Evolutionary conservation across 176 grass and related monocot species (phyloP), one percentile per base, ranked within the genome.

Genomic region (Ensete glaucum): DNA sequence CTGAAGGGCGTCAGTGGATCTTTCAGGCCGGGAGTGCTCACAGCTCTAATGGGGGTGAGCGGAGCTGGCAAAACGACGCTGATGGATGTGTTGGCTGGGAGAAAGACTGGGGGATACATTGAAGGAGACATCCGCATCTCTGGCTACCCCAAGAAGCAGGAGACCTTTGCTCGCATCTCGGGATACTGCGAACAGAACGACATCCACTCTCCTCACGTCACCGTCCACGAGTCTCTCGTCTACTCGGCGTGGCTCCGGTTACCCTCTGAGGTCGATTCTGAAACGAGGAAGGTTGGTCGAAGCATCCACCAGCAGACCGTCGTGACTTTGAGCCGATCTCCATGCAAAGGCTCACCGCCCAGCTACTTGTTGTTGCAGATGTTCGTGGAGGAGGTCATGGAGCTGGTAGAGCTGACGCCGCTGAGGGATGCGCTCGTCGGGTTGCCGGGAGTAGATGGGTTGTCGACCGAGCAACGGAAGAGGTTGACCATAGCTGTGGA

Each of bases 141-240:
- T 14, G 92, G 92, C 66, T 96, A 92, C 71, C 84, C 86, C 10
- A 92, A 96, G 76, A 92, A 89, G 34, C 92, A 96, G 67, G 89
- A 96, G 48, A 96, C 89, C 43, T 96, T 96, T 82, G 92, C 92
- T 85, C 86, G 89, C 58, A 75, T 96, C 10, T 85, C 89, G 8
- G 92, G 85, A 77, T 96, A 96, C 27, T 96, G 89, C 73, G 92
- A 96, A 55, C 86, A 96, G 54, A 88, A 87, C 69, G 88, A 96
- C 67, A 91, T 96, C 49, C 92, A 96, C 59, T 96, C 92, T 53
- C 92, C 92, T 16, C 87, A 90, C 81, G 74, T 96, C 25, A 92
- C 92, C 0, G 82, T 96, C 17, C 82, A 96, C 11, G 92, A 92
- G 50, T 96, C 92, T 62, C 89, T 96, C 53, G 78, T 65, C 54